Evolutionary conservation across 441 rosid species (phyloP), one percentile per base, ranked within the genome.

Genomic region (Croton setiger): DNA sequence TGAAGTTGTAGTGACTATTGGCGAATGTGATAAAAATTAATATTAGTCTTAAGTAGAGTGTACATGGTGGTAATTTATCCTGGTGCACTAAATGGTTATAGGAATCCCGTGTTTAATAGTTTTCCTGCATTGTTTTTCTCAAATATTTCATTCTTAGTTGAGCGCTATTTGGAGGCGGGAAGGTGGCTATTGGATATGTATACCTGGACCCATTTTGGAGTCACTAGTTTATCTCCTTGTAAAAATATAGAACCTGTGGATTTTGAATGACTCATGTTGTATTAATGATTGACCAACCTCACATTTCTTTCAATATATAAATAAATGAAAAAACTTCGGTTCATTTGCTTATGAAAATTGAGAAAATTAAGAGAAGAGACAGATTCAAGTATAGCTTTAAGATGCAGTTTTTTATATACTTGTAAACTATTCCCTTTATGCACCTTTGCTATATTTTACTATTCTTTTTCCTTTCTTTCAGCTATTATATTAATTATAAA

Each of bases 401-500:
- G 7, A 23, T 41, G 44, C n/a, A 64, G 7, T 59, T 21, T 51
- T 15, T 4, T 64, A n/a, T 59, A 51, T 44, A 60, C 15, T 48
- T 48, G 37, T 10, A 14, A 33, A 63, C 36, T 36, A 56, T n/a
- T 48, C 48, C 37, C 54, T 51, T 64, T 49, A 39, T 61, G 58
- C 63, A 33, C 63, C 9, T 49, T 56, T 49, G 61, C 45, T 14
- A 35, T 13, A 31, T 52, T 23, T 60, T 21, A 31, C 37, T 36
- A 2, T 72, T 64, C 59, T 71, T 67, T 74, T 35, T 56, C 59
- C 14, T 66, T 68, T 55, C 44, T 60, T 82, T 70, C 79, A 92
- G 99, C 51, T 91, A 88, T 76, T 96, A 96, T 77, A 96, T 96
- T 74, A 92, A 91, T 79, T 96, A 96, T 69, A 96, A 96, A 72